Percentiles rank a stretch among this genome's conserved stretches.
These are phyloP conservation scores for Zygnema circumcarinatum DNA, from an alignment of 139 green algal species.

Conservation along the genomic window DNA sequence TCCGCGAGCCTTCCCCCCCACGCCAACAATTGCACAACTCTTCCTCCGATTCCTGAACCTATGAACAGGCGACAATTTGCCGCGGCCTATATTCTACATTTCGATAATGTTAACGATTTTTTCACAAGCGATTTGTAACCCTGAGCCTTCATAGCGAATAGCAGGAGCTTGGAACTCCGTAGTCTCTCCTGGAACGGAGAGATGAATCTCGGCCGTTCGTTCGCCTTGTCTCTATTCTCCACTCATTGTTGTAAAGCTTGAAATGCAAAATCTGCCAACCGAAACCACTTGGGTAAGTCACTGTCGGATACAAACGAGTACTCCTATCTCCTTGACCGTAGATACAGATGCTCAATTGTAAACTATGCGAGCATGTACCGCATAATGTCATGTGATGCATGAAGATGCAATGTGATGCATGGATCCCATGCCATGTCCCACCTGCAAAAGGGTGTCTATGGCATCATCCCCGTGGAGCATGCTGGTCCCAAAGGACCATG, in stretches of 20 bases:
- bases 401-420: not conserved
- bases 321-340: too few species aligned
- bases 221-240: not conserved
- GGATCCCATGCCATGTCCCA: not conserved
- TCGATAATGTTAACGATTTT: too few species aligned
- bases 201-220: too few species aligned
- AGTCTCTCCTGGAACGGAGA: too few species aligned
- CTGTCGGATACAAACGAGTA: not conserved
- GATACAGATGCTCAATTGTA: not conserved
- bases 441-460: not conserved
- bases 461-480: not conserved
- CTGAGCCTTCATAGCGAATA: too few species aligned
- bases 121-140: too few species aligned
- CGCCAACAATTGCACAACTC: too few species aligned
- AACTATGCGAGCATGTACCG: not conserved
- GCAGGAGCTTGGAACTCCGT: too few species aligned
- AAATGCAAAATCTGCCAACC: not conserved
- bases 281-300: not conserved
- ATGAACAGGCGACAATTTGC: too few species aligned
- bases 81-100: too few species aligned
- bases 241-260: not conserved
- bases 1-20: too few species aligned
- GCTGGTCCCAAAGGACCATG: not conserved
- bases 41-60: too few species aligned
- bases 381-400: not conserved